Percentiles rank a stretch among this genome's conserved stretches.
phyloP scores from a whole-genome alignment of 176 grass and related monocot species.

The Neostapfia colusana region DNA sequence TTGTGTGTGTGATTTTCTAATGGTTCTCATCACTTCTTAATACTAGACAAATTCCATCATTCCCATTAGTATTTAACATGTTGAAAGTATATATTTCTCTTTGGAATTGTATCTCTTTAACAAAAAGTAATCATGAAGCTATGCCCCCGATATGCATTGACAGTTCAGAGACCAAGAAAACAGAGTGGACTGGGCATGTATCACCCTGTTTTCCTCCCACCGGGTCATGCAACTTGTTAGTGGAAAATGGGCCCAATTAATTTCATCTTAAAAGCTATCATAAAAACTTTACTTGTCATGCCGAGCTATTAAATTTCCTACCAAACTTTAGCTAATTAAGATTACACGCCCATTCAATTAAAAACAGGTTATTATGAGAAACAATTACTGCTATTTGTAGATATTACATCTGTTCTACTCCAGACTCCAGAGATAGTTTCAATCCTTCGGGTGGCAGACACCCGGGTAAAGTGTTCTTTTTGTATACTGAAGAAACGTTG shows the following conservation, averaged over 20 bases:
- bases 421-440: background rate
- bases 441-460: background rate
- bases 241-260: too few species aligned
- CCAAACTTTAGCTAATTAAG: background rate
- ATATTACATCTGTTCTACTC: background rate
- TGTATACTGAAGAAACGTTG: background rate
- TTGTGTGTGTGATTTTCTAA: too few species aligned
- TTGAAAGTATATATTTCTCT: too few species aligned
- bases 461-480: background rate
- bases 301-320: background rate
- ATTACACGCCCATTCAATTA: background rate
- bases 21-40: background rate
- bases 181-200: conserved; percentile 3
- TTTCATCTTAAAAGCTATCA: too few species aligned
- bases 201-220: background rate
- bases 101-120: too few species aligned
- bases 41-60: background rate
- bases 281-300: too few species aligned
- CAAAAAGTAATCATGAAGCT: too few species aligned
- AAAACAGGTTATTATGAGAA: background rate
- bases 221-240: too few species aligned
- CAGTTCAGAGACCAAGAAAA: background rate
- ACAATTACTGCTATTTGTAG: background rate
- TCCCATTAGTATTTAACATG: too few species aligned
- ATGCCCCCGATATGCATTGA: too few species aligned